A percentile compares a stretch with the other conserved stretches of the same genome.
phyloP scores from a whole-genome alignment of 1,284 basidiomycete genomes.

The Boletellus deceptivus region DNA sequence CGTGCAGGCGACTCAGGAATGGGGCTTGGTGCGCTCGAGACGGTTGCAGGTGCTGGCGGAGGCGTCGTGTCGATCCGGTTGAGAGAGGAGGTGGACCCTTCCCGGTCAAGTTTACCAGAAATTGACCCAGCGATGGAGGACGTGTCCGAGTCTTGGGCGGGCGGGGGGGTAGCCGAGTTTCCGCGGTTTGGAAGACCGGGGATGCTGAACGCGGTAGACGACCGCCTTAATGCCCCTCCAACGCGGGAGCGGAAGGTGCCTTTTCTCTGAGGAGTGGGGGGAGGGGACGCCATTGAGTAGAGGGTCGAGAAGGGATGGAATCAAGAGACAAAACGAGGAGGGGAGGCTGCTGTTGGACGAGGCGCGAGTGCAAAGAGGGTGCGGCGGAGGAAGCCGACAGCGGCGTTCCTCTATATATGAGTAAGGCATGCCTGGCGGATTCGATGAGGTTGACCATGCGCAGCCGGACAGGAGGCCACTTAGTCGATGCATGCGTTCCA shows the following conservation, averaged over 20 bases:
- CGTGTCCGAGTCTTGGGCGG: constrained; percentile 31
- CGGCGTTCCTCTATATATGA: constrained; percentile 30
- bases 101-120: constrained; percentile 28
- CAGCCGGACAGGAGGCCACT: constrained; percentile 24
- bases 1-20: constrained; percentile 56
- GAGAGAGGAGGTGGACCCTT: constrained; percentile 29
- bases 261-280: constrained; percentile 31
- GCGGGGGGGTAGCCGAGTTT: constrained; percentile 27
- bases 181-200: constrained; percentile 30
- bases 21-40: constrained; percentile 41
- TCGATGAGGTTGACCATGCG: constrained; percentile 36
- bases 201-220: constrained; percentile 33
- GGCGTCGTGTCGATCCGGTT: constrained; percentile 29
- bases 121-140: constrained; percentile 26
- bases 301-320: constrained; percentile 3
- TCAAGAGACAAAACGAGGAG: constrained; percentile 4
- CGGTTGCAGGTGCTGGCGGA: constrained; percentile 11
- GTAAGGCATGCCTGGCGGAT: constrained; percentile 31
- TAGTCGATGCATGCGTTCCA: constrained; percentile 17
- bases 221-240: constrained; percentile 33
- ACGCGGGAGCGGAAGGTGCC: constrained; percentile 34
- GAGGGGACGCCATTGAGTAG: constrained; percentile 20
- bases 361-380: constrained; percentile 21
- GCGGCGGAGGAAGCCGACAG: constrained; percentile 19
- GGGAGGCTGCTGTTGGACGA: constrained; percentile 5